These are phyloP conservation scores for Paraphaeosphaeria sporulosa DNA, from an alignment of 2,329 filamentous ascomycete species.

Conservation along the genomic window DNA sequence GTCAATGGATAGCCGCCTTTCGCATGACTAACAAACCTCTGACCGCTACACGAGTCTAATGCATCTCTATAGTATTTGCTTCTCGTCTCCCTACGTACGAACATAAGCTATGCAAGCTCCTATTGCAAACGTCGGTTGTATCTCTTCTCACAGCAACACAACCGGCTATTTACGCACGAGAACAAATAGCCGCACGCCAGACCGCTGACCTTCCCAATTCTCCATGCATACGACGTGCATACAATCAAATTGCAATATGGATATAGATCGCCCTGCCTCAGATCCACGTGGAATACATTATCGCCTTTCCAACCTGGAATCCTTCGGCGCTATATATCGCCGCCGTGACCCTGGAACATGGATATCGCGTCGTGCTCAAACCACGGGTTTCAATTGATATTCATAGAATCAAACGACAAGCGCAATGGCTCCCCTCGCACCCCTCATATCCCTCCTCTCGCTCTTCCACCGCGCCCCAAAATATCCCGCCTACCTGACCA, in stretches of 20 bases:
- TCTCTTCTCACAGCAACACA: neutral
- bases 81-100: neutral
- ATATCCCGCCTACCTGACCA: neutral
- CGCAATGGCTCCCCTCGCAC: constrained; percentile 1
- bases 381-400: neutral
- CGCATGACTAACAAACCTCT: too few relatives aligned
- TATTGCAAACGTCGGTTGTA: neutral
- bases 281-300: constrained; percentile 2
- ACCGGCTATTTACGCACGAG: constrained; percentile 8
- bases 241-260: constrained; percentile 8
- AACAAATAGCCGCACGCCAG: constrained; percentile 5
- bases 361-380: neutral
- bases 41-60: neutral
- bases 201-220: neutral
- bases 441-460: neutral
- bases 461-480: constrained; percentile 3
- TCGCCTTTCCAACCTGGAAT: constrained; percentile 4
- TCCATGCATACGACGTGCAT: constrained; percentile 1
- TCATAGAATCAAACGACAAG: neutral
- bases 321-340: constrained; percentile 8
- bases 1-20: too few relatives aligned
- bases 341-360: neutral
- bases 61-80: neutral
- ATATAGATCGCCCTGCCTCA: neutral
- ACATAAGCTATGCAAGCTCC: neutral